Base-by-base conservation (phyloP, 2,329 filamentous ascomycete species). In the Cordyceps pruinosa region DNA sequence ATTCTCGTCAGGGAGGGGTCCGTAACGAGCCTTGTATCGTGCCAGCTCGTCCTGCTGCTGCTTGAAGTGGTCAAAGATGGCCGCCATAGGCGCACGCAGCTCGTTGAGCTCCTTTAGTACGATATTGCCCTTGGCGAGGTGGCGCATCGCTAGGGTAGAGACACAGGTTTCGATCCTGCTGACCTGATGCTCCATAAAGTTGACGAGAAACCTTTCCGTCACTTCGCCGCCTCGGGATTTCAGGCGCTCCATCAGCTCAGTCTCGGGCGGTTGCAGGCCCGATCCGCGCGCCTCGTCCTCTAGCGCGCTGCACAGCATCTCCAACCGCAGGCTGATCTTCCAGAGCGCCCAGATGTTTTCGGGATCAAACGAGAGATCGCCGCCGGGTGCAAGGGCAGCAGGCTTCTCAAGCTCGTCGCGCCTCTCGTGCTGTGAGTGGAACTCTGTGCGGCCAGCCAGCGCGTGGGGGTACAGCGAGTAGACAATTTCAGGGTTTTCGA, bases 401-500 rank as follows among this genome's bases (percentile, higher is more conserved):
- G 83, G 84, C 62, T 83, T 80, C 26, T 79, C 77, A 48, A 75
- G 68, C 49, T 71, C 73, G 62, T 80, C 71, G 7, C 70, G 69
- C 26, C 70, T 70, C 61, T 80, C 73, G 58, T 78, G 75, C 48
- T 77, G 75, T 62, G 75, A 74, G 63, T 92, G 89, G 37, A 86
- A 81, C 15, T 87, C 82, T 59, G 91, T 86, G 60, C 94, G 87
- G 39, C 90, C 90, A 13, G 89, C 85, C 32, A 99, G 82, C 1
- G 88, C 84, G 69, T 96, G 91, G 2, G 94, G 93, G 69, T 97
- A 99, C 70, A 99, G 88, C 58, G 96, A 86, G 73, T 96, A 97
- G 64, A 99, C 87, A 60, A 91, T 87, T 70, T 99, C 94, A 0
- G 94, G 93, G 68, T 99, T 99, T 72, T 99, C 94, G 13, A 99